A percentile compares a stretch with the other conserved stretches of the same genome.
phyloP scores from a whole-genome alignment of 2,329 filamentous ascomycete species.

The Beauveria rudraprayagi region DNA sequence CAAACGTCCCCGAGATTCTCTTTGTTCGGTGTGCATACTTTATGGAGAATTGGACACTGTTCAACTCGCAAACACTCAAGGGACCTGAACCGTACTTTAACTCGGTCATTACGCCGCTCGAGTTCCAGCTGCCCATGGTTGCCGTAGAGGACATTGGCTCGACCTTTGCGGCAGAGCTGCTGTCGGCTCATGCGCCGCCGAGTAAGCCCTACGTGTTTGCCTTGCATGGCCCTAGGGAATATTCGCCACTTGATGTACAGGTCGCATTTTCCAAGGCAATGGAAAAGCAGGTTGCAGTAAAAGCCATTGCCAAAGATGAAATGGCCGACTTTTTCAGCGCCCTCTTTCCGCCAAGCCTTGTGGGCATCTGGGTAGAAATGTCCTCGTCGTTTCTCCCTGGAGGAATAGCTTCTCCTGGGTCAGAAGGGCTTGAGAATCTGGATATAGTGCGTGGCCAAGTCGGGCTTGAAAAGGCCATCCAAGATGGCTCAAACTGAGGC shows the following conservation, averaged over 20 bases:
- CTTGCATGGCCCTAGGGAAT: constrained; percentile 22
- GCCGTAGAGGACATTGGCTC: constrained; percentile 19
- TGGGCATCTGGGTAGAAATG: constrained; percentile 25
- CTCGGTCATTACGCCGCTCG: constrained; percentile 26
- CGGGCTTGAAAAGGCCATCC: constrained; percentile 15
- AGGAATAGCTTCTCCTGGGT: constrained; percentile 17
- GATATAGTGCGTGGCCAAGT: constrained; percentile 18
- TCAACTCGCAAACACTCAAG: constrained; percentile 19
- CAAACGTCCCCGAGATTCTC: constrained; percentile 18
- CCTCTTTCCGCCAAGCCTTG: constrained; percentile 18
- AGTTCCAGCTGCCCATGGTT: constrained; percentile 26
- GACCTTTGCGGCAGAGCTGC: constrained; percentile 19
- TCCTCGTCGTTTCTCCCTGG: constrained; percentile 21
- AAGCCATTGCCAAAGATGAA: constrained; percentile 19
- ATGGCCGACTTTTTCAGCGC: constrained; percentile 16
- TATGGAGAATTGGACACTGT: constrained; percentile 31
- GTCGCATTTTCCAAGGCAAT: constrained; percentile 21
- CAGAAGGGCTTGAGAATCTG: constrained; percentile 6
- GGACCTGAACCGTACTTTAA: constrained; percentile 22
- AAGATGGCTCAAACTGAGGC: constrained; percentile 1
- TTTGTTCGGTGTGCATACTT: constrained; percentile 29
- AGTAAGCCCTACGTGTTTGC: constrained; percentile 23
- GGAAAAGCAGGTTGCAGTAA: constrained; percentile 20
- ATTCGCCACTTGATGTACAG: constrained; percentile 23
- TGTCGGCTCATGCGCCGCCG: constrained; percentile 15